Conservation (phyloP, 2,329 filamentous ascomycete genomes). For the Metarhizium brunneum region DNA sequence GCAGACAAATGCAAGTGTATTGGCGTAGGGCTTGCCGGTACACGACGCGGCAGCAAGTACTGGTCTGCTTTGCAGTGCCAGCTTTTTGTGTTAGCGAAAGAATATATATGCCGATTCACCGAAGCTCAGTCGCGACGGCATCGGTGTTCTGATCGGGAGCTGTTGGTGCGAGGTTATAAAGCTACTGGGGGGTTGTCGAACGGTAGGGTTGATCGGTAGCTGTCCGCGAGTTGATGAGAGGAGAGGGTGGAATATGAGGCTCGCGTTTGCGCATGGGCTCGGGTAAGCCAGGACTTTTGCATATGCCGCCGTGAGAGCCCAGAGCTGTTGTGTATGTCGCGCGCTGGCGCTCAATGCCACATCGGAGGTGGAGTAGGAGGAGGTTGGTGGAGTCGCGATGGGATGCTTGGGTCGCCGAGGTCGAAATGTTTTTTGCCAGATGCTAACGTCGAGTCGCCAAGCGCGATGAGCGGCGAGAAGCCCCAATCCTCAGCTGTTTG, state of each 20-base stretch:
- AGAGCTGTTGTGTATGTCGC: constrained; percentile 5
- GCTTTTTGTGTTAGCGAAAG: constrained; percentile 3
- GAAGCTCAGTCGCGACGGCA: constrained; percentile 12
- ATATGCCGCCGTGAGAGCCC: constrained; percentile 11
- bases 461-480: neutral
- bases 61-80: constrained; percentile 12
- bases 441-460: neutral
- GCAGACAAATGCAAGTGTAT: constrained; percentile 8
- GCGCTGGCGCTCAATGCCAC: constrained; percentile 17
- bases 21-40: constrained; percentile 16
- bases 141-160: constrained; percentile 12
- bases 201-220: constrained; percentile 13
- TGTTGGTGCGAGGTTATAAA: neutral
- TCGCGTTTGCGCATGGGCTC: constrained; percentile 31
- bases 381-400: constrained; percentile 6
- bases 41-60: constrained; percentile 17
- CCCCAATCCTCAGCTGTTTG: neutral
- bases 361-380: constrained; percentile 14
- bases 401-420: constrained; percentile 1
- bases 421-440: neutral
- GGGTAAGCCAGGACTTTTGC: constrained; percentile 11
- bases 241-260: constrained; percentile 21
- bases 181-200: constrained; percentile 5
- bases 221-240: constrained; percentile 23
- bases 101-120: constrained; percentile 7